Evolutionary conservation across 2,329 filamentous ascomycete species (phyloP).

Genomic region (Thyridium curvatum): DNA sequence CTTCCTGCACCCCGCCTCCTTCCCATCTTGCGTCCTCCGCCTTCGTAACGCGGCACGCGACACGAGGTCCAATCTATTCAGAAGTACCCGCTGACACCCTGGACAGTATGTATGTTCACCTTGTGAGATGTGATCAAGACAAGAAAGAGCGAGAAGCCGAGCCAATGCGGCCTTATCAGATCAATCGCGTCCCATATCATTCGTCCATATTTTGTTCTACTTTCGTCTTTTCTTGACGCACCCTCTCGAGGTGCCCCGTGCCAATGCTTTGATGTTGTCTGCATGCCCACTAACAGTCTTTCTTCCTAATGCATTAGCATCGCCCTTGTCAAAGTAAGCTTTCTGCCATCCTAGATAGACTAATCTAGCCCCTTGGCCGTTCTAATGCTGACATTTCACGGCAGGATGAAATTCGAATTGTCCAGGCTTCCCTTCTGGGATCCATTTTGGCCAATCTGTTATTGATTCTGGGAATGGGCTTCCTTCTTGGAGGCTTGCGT

Average conservation of each 20-base stretch:
- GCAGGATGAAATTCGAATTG: slow-evolving; percentile 77
- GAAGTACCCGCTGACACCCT: slow-evolving; percentile 6
- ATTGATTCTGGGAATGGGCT: slow-evolving; percentile 86
- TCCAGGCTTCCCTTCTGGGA: slow-evolving; percentile 83
- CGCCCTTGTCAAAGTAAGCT: slow-evolving; percentile 60
- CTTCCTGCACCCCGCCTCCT: not conserved
- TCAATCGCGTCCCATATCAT: slow-evolving; percentile 38
- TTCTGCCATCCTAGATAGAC: not conserved
- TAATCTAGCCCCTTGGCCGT: no score
- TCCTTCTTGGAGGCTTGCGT: slow-evolving; percentile 77
- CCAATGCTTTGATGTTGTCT: slow-evolving; percentile 12
- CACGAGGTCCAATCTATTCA: no score
- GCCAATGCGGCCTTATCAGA: slow-evolving; percentile 53
- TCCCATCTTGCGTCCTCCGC: not conserved
- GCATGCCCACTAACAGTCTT: slow-evolving; percentile 25
- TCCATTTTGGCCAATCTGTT: slow-evolving; percentile 86
- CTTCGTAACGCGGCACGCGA: no score
- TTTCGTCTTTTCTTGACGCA: slow-evolving; percentile 2
- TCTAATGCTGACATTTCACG: slow-evolving; percentile 15
- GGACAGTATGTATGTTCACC: slow-evolving; percentile 47
- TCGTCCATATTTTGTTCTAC: slow-evolving; percentile 6
- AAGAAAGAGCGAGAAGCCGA: slow-evolving; percentile 43
- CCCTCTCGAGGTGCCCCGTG: slow-evolving; percentile 3
- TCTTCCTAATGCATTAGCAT: slow-evolving; percentile 46
- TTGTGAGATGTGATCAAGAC: slow-evolving; percentile 29